A percentile compares a stretch with the other conserved stretches of the same genome.
These are phyloP conservation scores for Pichia manshurica DNA, from an alignment of 805 yeast species.

Conservation along the genomic window DNA sequence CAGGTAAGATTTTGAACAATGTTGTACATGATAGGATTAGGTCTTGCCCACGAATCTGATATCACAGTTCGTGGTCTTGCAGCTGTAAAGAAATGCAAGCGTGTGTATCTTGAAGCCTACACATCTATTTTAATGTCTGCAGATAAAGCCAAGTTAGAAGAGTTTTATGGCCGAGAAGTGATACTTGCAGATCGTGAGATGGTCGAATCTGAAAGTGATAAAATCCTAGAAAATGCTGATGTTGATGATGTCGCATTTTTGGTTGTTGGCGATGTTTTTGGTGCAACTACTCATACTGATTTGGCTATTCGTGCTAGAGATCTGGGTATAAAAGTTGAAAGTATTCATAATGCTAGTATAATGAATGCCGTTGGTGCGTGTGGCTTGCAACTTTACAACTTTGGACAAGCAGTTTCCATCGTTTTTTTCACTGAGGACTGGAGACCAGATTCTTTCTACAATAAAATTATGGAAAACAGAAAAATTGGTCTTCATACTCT, in stretches of 20 bases:
- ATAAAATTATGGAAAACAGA: conserved; percentile 83
- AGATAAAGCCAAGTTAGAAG: conserved; percentile 63
- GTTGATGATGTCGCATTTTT: conserved; percentile 84
- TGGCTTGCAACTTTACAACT: conserved; percentile 89
- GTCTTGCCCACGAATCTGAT: conserved; percentile 82
- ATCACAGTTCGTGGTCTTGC: conserved; percentile 94
- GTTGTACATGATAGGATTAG: conserved; percentile 89
- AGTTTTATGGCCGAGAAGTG: conserved; percentile 79
- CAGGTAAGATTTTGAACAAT: too few species aligned
- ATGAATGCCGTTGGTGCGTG: conserved; percentile 99
- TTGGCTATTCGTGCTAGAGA: conserved; percentile 87
- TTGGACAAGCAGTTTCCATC: conserved; percentile 95
- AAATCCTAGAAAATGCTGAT: conserved; percentile 70
- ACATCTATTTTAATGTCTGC: conserved; percentile 96
- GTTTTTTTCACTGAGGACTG: conserved; percentile 93
- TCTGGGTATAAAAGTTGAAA: conserved; percentile 67
- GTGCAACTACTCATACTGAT: conserved; percentile 98
- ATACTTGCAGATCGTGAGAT: conserved; percentile 90
- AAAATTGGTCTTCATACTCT: conserved; percentile 88
- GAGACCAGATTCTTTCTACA: conserved; percentile 95
- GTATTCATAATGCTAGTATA: conserved; percentile 91
- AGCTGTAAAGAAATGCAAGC: conserved; percentile 70
- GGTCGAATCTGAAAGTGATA: conserved; percentile 85
- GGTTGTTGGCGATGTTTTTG: conserved; percentile 97
- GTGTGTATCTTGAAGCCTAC: conserved; percentile 94